Evolutionary conservation across 352 stramenopile species (phyloP).

Genomic region (Globisporangium lucens): DNA sequence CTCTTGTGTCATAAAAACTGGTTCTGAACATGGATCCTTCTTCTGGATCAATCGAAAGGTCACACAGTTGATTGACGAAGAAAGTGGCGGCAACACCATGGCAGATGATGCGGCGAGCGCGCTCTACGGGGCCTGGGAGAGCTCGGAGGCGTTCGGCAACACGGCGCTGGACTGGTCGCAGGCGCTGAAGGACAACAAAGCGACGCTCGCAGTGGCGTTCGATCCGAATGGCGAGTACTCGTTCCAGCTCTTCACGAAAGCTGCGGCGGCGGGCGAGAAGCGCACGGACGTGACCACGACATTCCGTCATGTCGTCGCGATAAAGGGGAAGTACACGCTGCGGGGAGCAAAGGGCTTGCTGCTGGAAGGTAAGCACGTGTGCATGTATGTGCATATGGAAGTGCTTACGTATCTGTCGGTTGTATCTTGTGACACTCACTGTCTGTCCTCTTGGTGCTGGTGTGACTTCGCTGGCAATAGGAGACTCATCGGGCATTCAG

Average conservation of each 20-base stretch:
- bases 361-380: slow-evolving; percentile 23
- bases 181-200: slow-evolving; percentile 51
- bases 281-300: slow-evolving; percentile 48
- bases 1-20: not conserved
- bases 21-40: not conserved
- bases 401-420: no score
- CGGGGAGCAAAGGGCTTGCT: slow-evolving; percentile 24
- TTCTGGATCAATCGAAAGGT: not conserved
- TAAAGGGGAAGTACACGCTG: slow-evolving; percentile 38
- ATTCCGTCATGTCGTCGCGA: slow-evolving; percentile 53
- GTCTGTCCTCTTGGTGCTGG: not conserved
- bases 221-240: slow-evolving; percentile 28
- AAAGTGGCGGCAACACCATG: not conserved
- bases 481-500: slow-evolving; percentile 48
- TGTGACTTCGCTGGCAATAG: slow-evolving; percentile 15
- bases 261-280: slow-evolving; percentile 9
- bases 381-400: not conserved
- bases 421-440: no score
- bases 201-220: slow-evolving; percentile 44
- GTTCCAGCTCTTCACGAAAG: slow-evolving; percentile 31
- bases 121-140: slow-evolving; percentile 44
- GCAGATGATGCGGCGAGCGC: not conserved
- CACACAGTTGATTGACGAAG: not conserved
- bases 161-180: slow-evolving; percentile 75
- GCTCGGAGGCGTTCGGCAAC: slow-evolving; percentile 74